Evolutionary conservation across 1,284 basidiomycete species (phyloP), one percentile per base, ranked within the genome.

Genomic region (Pulchroboletus neoregius): DNA sequence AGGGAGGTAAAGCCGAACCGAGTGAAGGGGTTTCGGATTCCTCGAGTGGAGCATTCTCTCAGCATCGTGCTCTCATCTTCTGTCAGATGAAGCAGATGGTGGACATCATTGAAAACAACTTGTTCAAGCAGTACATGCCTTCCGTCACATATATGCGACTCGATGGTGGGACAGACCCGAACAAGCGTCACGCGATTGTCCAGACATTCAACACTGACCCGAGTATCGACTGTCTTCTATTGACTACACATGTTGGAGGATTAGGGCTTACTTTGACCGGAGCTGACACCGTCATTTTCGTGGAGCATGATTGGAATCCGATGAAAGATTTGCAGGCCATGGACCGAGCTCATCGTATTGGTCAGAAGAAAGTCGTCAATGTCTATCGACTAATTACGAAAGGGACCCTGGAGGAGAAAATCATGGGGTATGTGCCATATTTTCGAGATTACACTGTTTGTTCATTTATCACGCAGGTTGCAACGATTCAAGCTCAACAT

Each of bases 231-330:
- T 95, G 94, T 53, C 74, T 99, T 18, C 75, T 99, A 15, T 76
- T 99, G 49, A 99, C 96, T 0, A 99, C 96, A 0, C 91, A 94
- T 54, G 95, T 99, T 38, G 96, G 96, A 51, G 96, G 96, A 5
- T 74, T 99, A 11, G 96, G 96, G 2, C 71, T 99, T 56, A 99
- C 96, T 16, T 72, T 99, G 55, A 99, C 96, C 0, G 95, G 96
- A 20, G 96, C 96, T 8, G 96, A 99, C 67, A 99, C 96, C 1
- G 96, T 99, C 55, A 97, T 99, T 54, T 99, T 99, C 61, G 93
- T 99, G 39, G 96, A 99, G 67, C 96, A 99, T 66, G 96, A 99
- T 67, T 99, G 96, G 96, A 99, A 99, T 67, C 96, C 96, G 15
- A 97, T 96, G 94, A 98, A 98, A 68, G 96, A 99, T 71, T 72